Conservation (phyloP, 208 protist genomes). For the Zelonia costaricensis region DNA sequence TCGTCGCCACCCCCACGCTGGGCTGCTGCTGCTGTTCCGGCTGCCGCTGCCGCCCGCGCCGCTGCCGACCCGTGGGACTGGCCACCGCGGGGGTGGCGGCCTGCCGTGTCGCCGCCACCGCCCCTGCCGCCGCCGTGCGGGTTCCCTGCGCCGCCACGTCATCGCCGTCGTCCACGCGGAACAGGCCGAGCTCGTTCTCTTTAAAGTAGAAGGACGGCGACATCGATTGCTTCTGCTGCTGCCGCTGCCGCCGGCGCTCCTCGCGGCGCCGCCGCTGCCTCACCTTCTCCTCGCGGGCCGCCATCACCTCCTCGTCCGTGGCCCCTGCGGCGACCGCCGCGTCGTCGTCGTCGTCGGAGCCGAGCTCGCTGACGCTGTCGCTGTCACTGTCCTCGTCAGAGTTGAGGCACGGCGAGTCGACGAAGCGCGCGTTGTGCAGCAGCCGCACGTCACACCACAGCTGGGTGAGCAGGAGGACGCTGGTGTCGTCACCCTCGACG, state of each 20-base stretch:
- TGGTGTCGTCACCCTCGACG: background rate
- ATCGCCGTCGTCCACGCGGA: background rate
- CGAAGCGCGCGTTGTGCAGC: constrained; percentile 17
- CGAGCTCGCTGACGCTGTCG: background rate
- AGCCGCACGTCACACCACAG: constrained; percentile 39
- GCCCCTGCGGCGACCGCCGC: background rate
- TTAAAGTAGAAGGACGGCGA: constrained; percentile 28
- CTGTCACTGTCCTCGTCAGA: background rate
- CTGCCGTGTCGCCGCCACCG: background rate
- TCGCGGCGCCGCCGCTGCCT: constrained; percentile 3
- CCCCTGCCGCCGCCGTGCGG: background rate
- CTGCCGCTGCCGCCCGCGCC: background rate
- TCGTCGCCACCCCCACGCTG: no score
- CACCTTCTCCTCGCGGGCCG: constrained; percentile 7
- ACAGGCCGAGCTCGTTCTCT: constrained; percentile 3
- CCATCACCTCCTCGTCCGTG: constrained; percentile 9
- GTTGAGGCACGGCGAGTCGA: constrained; percentile 26
- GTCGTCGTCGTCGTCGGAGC: background rate
- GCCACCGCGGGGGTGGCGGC: no score
- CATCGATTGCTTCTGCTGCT: background rate
- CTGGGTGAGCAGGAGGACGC: constrained; percentile 30
- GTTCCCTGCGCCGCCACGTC: background rate
- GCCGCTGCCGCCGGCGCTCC: constrained; percentile 1
- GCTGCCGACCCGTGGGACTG: no score
- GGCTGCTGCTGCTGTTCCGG: background rate